Percentiles rank a stretch among this genome's conserved stretches.
Evolutionary conservation across 2,329 filamentous ascomycete genomes (phyloP).

Genomic region (Monilinia polystroma): DNA sequence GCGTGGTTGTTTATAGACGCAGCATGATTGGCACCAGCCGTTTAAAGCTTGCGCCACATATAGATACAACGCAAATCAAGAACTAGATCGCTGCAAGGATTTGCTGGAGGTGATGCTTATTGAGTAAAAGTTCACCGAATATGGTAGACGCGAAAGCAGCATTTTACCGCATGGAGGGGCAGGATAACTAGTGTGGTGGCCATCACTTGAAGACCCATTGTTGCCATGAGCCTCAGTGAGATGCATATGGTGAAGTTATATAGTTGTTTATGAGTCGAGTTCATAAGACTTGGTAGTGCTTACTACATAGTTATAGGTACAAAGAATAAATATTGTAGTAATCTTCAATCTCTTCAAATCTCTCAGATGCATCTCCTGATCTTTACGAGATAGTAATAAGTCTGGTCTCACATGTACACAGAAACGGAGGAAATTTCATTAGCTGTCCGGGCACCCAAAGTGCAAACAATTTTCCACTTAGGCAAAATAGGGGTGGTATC

Average conservation of each 20-base stretch:
- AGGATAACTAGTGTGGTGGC: neutral
- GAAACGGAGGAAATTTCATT: no score
- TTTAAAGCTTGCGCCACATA: constrained; percentile 15
- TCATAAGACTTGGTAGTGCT: no score
- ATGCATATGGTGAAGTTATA: neutral
- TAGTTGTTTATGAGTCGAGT: neutral
- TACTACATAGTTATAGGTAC: neutral
- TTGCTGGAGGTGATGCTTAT: neutral
- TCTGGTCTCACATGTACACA: no score
- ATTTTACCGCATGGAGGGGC: constrained; percentile 10
- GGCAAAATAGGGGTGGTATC: no score
- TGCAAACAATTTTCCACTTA: no score
- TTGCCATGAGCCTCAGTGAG: neutral
- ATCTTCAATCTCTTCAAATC: no score
- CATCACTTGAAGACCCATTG: constrained; percentile 9
- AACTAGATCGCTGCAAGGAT: neutral
- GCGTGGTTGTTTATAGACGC: constrained; percentile 21
- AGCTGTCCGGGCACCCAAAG: no score
- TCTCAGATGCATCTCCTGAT: no score
- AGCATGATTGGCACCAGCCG: constrained; percentile 1
- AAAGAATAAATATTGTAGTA: neutral
- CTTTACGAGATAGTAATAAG: no score
- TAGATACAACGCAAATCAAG: constrained; percentile 4
- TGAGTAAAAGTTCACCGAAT: neutral
- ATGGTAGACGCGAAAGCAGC: constrained; percentile 9